Evolutionary conservation across 1,284 basidiomycete genomes (phyloP), one percentile per base, ranked within the genome.

Genomic region (Takashimella koratensis): DNA sequence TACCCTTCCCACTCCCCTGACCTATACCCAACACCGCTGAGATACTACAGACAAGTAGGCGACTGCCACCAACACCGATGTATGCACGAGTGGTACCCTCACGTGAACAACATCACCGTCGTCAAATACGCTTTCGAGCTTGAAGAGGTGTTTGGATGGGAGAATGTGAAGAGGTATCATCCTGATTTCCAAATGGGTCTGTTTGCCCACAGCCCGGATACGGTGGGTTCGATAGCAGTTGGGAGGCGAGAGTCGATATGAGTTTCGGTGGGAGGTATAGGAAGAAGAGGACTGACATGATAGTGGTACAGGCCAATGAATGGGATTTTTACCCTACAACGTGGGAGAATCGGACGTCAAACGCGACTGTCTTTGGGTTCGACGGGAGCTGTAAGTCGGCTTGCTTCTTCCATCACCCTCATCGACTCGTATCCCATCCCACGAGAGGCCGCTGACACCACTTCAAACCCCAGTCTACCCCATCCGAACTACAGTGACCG

Each of bases 101-200:
- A 69, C 19, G 62, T 68, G 27, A 71, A 68, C 54, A 76, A 77
- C 53, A 73, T 77, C 52, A 77, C 76, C 11, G 60, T 76, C n/a
- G 68, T 73, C 5, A 76, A 76, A 47, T 77, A 77, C 60, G 74
- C 72, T 4, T 76, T 75, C 52, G 74, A 76, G 56, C 67, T 76
- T 23, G 56, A 58, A 20, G 75, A 77, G 44, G 52, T 76, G n/a
- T 77, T 76, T 54, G 60, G 62, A n/a, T 64, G 66, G 46, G 59
- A 64, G 11, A 58, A 64, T 6, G 60, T 76, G 30, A 65, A 63
- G 26, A 45, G 57, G 24, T 57, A 53, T 36, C 76, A 66, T 48
- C 74, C 73, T 2, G 56, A 58, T 5, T 68, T 65, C 49, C 40
- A 65, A 40, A 72, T 74, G 68, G 71, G 71, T 8, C 49, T 77